Evolutionary conservation across 805 yeast species (phyloP).

Genomic region (Saccharomycopsis schoenii): DNA sequence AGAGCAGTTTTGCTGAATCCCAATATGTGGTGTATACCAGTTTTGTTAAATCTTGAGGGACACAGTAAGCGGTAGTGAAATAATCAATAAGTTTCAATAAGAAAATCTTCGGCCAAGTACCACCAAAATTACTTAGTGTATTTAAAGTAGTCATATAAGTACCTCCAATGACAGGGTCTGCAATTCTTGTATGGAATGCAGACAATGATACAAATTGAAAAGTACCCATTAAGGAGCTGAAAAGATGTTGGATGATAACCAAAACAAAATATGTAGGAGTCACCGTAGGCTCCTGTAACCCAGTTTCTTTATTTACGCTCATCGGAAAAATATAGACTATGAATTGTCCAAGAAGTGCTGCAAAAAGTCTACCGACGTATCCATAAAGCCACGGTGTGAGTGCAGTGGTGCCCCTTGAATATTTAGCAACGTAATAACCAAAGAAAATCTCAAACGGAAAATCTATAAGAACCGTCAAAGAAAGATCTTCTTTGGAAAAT

Average conservation of each 20-base stretch:
- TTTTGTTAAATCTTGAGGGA: constrained; percentile 7
- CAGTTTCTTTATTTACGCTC: constrained; percentile 25
- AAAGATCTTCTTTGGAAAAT: constrained; percentile 83
- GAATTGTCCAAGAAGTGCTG: constrained; percentile 68
- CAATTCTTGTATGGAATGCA: constrained; percentile 91
- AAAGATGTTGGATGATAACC: constrained; percentile 72
- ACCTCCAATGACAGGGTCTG: constrained; percentile 94
- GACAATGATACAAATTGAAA: constrained; percentile 90
- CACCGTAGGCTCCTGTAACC: constrained; percentile 29
- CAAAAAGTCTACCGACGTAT: constrained; percentile 66
- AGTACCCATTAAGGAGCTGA: constrained; percentile 88
- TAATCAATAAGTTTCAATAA: constrained; percentile 72
- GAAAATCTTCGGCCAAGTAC: constrained; percentile 93
- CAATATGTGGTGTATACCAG: not conserved
- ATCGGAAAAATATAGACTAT: constrained; percentile 66
- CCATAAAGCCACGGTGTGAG: constrained; percentile 87
- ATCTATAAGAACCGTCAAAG: constrained; percentile 85
- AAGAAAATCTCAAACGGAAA: constrained; percentile 93
- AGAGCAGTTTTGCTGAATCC: not conserved
- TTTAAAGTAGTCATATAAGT: constrained; percentile 96
- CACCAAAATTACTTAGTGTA: constrained; percentile 88
- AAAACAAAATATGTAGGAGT: constrained; percentile 47
- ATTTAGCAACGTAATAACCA: constrained; percentile 91
- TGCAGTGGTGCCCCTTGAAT: constrained; percentile 73
- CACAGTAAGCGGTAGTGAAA: constrained; percentile 60